Base-by-base conservation (phyloP, 768 basidiomycete genomes). In the Cystobasidium ongulense region DNA sequence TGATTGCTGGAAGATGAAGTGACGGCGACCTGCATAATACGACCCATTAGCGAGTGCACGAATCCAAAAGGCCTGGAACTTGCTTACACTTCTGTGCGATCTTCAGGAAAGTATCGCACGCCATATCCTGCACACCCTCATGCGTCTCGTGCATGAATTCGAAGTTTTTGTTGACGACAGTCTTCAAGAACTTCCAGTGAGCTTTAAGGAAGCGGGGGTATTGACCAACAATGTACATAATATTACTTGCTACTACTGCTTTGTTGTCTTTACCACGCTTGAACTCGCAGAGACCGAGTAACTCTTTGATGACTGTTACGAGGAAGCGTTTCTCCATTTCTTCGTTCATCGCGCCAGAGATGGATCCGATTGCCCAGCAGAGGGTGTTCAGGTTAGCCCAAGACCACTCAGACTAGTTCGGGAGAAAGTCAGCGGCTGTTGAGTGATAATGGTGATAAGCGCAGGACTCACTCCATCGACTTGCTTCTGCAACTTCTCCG, bases 111-210 rank as follows among this genome's bases (percentile, higher is more conserved):
- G 96, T 99, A 81, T 99, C 96, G 82, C 96, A 99, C 57, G 96
- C 96, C 96, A 99, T 99, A 83, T 99, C 96, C 81, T 99, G 96
- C 13, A 99, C 96, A 84, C 91, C 93, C 84, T 99, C 96, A 79
- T 99, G 95, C 0, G 92, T 96, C 83, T 99, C 95, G 81, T 99
- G 96, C 93, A 98, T 98, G 81, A 99, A 99, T 81, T 99, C 96
- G 82, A 98, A 99, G 7, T 98, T 85, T 82, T 99, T 99, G 84
- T 98, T 99, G 76, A 99, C 95, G 68, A 99, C 96, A 1, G 96
- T 98, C 85, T 99, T 99, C 80, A 99, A 84, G 86, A 99, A 99
- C 83, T 98, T 99, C 96, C 96, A 99, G 81, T 99, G 96, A 21
- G 96, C 96, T 81, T 97, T 98, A 79, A 99, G 87, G 87, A 98